Base-by-base conservation (phyloP, 805 yeast genomes). In the Citeromyces nyonsensis region DNA sequence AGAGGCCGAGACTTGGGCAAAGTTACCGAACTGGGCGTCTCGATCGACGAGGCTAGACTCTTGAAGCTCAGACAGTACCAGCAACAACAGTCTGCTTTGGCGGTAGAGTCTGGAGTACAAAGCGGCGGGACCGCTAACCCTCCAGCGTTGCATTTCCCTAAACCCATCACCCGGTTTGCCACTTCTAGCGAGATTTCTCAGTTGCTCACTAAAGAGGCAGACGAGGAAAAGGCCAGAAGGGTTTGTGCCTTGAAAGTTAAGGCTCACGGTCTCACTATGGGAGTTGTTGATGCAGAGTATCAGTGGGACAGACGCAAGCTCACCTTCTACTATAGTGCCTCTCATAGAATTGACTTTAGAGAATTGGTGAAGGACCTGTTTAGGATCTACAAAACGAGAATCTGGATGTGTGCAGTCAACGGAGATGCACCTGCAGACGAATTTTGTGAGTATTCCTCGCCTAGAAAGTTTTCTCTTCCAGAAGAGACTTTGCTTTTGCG, bases 261-360 rank as follows among this genome's bases (percentile, higher is more conserved):
- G 37, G 67, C 67, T 18, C 61, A 59, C 38, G 56, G 58, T 7
- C 54, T 69, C 33, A 43, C 43, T 24, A 69, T 81, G 86, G 59
- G 54, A 35, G 66, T 81, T 33, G 63, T 75, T 27, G 91, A 80
- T 44, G 80, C 85, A 2, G 93, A 81, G 54, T 81, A 79, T 53
- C 93, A 81, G 53, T 81, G 82, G 74, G 93, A 81, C 49, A 64
- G 86, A 35, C 66, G 82, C 36, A 81, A 81, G 55, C 66, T 81
- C 45, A 81, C 84, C 10, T 79, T 81, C 48, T 81, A 79, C 54
- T 77, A 77, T 50, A 56, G 47, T 22, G 70, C 76, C 33, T 59
- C 60, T 33, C 68, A 69, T 40, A 60, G 93, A 40, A 76, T 81
- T 35, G 93, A 81, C 50, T 79, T 79, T 49, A 59, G 91, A 38